A percentile compares a stretch with the other conserved stretches of the same genome.
phyloP scores from a whole-genome alignment of 2,329 filamentous ascomycete species.

The Aspergillus spinulosporus region DNA sequence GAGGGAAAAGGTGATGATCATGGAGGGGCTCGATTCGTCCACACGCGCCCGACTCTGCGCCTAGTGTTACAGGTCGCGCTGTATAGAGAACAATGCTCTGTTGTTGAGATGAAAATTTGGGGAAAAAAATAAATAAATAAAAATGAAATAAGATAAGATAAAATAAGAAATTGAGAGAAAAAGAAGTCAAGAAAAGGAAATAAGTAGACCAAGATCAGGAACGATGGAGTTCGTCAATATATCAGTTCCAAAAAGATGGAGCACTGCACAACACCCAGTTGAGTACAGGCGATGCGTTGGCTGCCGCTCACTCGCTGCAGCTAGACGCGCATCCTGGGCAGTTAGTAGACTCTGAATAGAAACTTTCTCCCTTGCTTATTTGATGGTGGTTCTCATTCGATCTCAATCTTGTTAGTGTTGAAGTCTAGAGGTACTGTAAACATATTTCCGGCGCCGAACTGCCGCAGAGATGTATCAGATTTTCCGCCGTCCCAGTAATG shows the following conservation, averaged over 20 bases:
- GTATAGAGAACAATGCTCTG: neutral
- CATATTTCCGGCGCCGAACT: neutral
- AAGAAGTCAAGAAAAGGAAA: too few relatives aligned
- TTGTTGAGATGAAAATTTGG: too few relatives aligned
- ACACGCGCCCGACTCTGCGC: slow-evolving; percentile 24
- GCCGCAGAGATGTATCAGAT: slow-evolving; percentile 11
- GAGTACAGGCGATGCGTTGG: slow-evolving; percentile 16
- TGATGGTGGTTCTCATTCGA: neutral
- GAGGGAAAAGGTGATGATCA: slow-evolving; percentile 8
- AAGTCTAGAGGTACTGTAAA: neutral
- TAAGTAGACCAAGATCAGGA: too few relatives aligned
- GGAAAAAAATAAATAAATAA: too few relatives aligned
- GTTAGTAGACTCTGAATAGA: neutral
- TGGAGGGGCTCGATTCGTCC: slow-evolving; percentile 20
- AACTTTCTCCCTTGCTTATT: neutral
- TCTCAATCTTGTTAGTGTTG: too few relatives aligned
- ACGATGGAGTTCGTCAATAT: neutral
- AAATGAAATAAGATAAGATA: too few relatives aligned
- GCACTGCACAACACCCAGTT: neutral
- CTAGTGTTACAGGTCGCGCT: slow-evolving; percentile 27
- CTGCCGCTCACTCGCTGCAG: slow-evolving; percentile 27
- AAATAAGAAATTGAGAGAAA: too few relatives aligned
- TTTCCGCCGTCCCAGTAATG: neutral
- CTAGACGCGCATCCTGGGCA: slow-evolving; percentile 16
- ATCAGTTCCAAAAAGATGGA: neutral